phyloP scores from a whole-genome alignment of 176 grass and related monocot species.

The Calamus simplicifolius region DNA sequence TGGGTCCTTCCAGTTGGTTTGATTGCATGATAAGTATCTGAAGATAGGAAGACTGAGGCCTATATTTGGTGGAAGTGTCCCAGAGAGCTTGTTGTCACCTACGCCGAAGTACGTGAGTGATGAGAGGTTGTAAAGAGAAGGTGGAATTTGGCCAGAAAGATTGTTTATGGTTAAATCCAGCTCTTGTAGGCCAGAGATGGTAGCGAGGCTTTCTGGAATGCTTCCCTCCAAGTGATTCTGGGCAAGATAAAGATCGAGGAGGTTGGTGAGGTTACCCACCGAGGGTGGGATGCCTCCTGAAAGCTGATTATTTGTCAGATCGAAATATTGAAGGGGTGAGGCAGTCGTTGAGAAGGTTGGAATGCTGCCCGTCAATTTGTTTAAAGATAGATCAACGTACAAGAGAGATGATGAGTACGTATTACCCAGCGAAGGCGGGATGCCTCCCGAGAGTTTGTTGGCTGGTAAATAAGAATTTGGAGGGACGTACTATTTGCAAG shows the following conservation, averaged over 20 bases:
- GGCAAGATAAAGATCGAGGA: slow-evolving; percentile 17
- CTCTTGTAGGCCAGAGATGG: not conserved
- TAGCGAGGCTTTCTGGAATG: slow-evolving; percentile 36
- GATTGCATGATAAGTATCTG: slow-evolving; percentile 13
- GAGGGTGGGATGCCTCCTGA: too few relatives aligned
- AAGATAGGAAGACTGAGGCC: slow-evolving; percentile 31
- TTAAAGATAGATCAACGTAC: too few relatives aligned
- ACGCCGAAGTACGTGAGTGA: slow-evolving; percentile 23
- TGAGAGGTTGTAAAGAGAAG: slow-evolving; percentile 31
- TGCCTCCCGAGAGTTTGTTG: slow-evolving; percentile 31
- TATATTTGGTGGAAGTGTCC: slow-evolving; percentile 28
- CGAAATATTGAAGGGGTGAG: too few relatives aligned
- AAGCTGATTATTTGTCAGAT: too few relatives aligned
- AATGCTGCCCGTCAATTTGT: too few relatives aligned
- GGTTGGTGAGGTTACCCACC: slow-evolving; percentile 30
- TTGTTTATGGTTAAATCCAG: slow-evolving; percentile 28
- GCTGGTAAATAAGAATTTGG: slow-evolving; percentile 11
- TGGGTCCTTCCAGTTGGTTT: slow-evolving; percentile 15
- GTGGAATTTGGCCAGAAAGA: slow-evolving; percentile 24
- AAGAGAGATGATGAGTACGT: too few relatives aligned
- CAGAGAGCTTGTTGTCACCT: slow-evolving; percentile 25
- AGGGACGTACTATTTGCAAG: slow-evolving; percentile 10
- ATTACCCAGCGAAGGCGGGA: slow-evolving; percentile 14
- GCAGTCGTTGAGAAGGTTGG: too few relatives aligned
- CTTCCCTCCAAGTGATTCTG: slow-evolving; percentile 31